phyloP scores from a whole-genome alignment of 1,284 basidiomycete genomes.

The Cerioporus squamosus region DNA sequence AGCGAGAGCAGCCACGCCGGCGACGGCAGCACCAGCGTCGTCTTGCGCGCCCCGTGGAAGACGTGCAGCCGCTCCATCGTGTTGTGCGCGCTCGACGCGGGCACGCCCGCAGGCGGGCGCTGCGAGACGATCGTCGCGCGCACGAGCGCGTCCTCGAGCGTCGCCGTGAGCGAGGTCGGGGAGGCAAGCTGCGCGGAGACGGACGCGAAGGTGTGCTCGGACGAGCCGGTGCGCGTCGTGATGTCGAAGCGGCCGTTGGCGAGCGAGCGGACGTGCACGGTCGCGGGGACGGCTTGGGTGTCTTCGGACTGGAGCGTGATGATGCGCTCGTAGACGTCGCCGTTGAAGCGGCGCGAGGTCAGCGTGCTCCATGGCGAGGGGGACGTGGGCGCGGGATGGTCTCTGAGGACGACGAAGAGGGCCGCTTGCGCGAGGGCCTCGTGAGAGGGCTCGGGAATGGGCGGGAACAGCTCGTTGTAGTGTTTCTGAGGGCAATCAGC shows the following conservation, averaged over 20 bases:
- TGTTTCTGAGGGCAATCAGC: constrained; percentile 63
- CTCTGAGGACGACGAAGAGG: constrained; percentile 74
- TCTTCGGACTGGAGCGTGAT: constrained; percentile 63
- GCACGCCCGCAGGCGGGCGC: constrained; percentile 50
- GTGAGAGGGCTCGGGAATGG: constrained; percentile 56
- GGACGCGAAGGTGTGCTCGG: constrained; percentile 45
- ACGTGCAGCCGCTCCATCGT: constrained; percentile 74
- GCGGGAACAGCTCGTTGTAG: constrained; percentile 76
- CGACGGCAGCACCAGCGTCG: constrained; percentile 61
- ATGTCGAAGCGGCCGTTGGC: constrained; percentile 56
- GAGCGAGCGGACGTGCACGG: constrained; percentile 51
- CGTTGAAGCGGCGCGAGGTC: constrained; percentile 75
- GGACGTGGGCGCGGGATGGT: constrained; percentile 43
- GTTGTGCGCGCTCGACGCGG: constrained; percentile 52
- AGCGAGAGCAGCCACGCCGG: constrained; percentile 71
- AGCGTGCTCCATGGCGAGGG: constrained; percentile 72
- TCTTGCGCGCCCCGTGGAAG: constrained; percentile 63
- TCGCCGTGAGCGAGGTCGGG: constrained; percentile 52
- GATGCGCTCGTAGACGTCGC: constrained; percentile 66
- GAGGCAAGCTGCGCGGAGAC: constrained; percentile 60
- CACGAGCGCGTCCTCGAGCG: constrained; percentile 49
- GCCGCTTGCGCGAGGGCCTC: constrained; percentile 80
- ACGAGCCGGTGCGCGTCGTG: constrained; percentile 44
- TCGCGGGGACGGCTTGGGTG: constrained; percentile 39
- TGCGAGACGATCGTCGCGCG: constrained; percentile 79